Evolutionary conservation across 768 basidiomycete genomes (phyloP), one percentile per base, ranked within the genome.

Genomic region (Tylopilus rubrobrunneus): DNA sequence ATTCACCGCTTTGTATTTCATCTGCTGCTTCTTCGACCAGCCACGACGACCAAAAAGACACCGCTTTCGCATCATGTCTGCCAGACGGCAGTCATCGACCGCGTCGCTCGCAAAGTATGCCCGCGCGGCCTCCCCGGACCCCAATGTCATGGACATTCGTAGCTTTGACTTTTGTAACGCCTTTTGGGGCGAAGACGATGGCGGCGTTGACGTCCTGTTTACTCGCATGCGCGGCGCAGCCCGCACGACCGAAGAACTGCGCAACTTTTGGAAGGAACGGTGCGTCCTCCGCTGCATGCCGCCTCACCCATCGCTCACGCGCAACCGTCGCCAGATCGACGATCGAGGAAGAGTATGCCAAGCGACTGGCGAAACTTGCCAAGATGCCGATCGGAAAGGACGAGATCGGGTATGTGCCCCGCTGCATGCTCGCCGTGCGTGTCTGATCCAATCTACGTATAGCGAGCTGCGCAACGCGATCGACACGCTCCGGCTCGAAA

Each of bases 311-410:
- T 57, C 52, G 50, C 58, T 52, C 46, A 36, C 51, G 39, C 48
- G 42, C 45, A 12, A 7, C 29, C 37, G 10, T 43, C n/a, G n/a
- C 40, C 28, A 97, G 96, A 66, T 86, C 92, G 8, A 59, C 77
- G 29, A 97, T 98, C 57, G 95, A 98, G 70, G 94, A 98, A 63
- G 96, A 98, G 36, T 98, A 98, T 65, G 87, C 95, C 1, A 93
- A 92, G 71, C 82, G 86, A 28, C 66, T 99, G 14, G 73, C 79
- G 21, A 91, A 89, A 67, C 75, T 99, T 23, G 80, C 92, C 31
- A 95, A 90, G 71, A 62, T 76, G 54, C 62, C 80, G 8, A 71
- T 97, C 37, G 96, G 95, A 40, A 82, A 80, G 62, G 95, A 97
- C 68, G 97, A 98, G 73, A 90, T 94, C 59, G 96, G 94, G 93